Evolutionary conservation across 257 asterid species (phyloP), one percentile per base, ranked within the genome.

Genomic region (Primulina tabacum): DNA sequence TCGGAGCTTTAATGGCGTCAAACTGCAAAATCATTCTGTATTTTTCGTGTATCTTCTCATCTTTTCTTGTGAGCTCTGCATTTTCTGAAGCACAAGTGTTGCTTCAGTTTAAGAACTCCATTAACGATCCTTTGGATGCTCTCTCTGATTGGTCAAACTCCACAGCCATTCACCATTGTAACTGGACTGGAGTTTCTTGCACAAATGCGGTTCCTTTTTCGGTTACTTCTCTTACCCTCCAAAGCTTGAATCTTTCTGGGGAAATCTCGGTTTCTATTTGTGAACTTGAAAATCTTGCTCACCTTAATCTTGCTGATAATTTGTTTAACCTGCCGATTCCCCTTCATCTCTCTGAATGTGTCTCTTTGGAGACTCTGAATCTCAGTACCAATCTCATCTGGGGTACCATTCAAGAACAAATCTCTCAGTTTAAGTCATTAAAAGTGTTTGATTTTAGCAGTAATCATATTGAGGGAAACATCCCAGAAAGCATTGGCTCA

Each of bases 141-240:
- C 92, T 87, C 52, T 82, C 87, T 57, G 73, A 67, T 38, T 92
- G 97, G 96, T 80, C 89, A 17, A 83, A 85, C 66, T 58, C 85
- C 43, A 77, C 92, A 33, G 1, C 81, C n/a, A 11, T 78, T 57
- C 86, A 87, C 79, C 83, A 80, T 34, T 88, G 97, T 60, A 86
- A 87, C 79, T 92, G 96, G 97, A 84, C 92, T 65, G 97, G 97
- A 56, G 80, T 92, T 74, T 80, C 89, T 70, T 92, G 96, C 86
- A 72, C 80, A 24, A 52, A 75, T 33, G 64, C 65, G 50, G 52
- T 68, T 58, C 83, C 87, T 63, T 75, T 79, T 12, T 24, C 70
- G 58, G 83, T 92, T 52, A 73, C 82, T 67, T 85, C 86, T 33
- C 73, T 89, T 8, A 78, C 72, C 57, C 96, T 92, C n/a, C 90